phyloP scores from a whole-genome alignment of 305 asterid genomes.

The Ilex paraguariensis region DNA sequence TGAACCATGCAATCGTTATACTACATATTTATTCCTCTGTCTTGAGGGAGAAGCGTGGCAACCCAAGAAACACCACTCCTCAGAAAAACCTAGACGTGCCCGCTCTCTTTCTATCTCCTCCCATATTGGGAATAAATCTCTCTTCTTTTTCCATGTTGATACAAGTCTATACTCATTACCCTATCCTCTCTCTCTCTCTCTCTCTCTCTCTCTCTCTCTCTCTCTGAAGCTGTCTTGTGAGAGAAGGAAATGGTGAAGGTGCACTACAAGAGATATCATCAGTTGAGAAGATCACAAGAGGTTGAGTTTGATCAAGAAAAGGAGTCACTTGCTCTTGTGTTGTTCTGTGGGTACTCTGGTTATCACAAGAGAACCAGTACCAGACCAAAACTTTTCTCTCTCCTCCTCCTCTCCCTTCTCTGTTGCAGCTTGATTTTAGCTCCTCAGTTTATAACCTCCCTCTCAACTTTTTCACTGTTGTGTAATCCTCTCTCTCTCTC shows the following conservation, averaged over 20 bases:
- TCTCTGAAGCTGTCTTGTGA: not conserved
- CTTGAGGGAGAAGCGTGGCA: too few relatives aligned
- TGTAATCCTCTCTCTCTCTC: conserved; percentile 34
- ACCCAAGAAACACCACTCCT: too few relatives aligned
- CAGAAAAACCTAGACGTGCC: too few relatives aligned
- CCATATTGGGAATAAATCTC: too few relatives aligned
- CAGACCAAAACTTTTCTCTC: conserved; percentile 45
- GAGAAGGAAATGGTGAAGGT: conserved; percentile 31
- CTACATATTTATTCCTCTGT: too few relatives aligned
- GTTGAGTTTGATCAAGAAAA: conserved; percentile 38
- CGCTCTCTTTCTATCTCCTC: too few relatives aligned
- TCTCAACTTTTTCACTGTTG: conserved; percentile 37
- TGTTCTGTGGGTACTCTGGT: conserved; percentile 29
- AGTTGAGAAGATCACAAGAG: conserved; percentile 37
- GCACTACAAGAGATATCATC: conserved; percentile 53
- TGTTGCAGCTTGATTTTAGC: conserved; percentile 59
- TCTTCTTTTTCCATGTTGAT: too few relatives aligned
- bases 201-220: too few relatives aligned
- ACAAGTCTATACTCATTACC: too few relatives aligned
- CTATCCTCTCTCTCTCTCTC: not conserved
- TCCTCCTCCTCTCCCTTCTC: conserved; percentile 38
- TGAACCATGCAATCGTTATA: too few relatives aligned
- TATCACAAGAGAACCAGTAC: conserved; percentile 26
- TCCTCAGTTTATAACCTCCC: conserved; percentile 43
- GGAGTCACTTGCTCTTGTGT: conserved; percentile 35